Base-by-base conservation (phyloP, 2,329 filamentous ascomycete species). In the Colletotrichum spinosum region DNA sequence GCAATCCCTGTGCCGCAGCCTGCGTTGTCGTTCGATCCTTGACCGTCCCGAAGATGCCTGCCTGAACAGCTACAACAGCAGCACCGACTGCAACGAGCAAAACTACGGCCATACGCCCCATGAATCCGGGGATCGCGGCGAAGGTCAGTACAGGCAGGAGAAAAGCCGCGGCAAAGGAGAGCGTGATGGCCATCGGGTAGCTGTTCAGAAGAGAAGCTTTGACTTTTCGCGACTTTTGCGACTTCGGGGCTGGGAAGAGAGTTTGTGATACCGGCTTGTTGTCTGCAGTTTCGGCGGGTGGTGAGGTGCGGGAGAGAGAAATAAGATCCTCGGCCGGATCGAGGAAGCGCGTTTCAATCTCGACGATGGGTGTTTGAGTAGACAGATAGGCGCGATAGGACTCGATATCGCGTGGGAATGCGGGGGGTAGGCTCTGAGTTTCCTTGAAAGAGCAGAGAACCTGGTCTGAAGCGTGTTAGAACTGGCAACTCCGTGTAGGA, bases 291-390 rank as follows among this genome's bases (percentile, higher is more conserved):
- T 60, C 11, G 6, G 33, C 37, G 39, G 56, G 68, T 8, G 68
- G 68, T 2, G 39, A 17, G 4, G 65, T 55, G 3, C 66, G 65
- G 9, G 72, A 72, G 3, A 82, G 67, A 10, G 79, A 80, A 17
- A 91, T 74, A 11, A 91, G 80, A 68, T 91, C 89, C 6, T 84
- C 77, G 11, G 78, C 73, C 4, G 78, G 76, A 44, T 87, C 82
- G 6, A 92, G 81, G 70, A 92, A 92, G 4, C 80, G 80, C 2
- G 83, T 82, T 74, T 93, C 91, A 8, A 78, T 72, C 45, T 88
- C 81, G 42, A 84, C 84, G 51, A 93, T 84, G 7, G 86, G 84
- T 38, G 79, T 79, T 63, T 85, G 81, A 10, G 76, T 80, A 8
- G 79, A 75, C 48, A 92, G 84, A 76, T 88, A 92, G 7, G 76